Evolutionary conservation across 2,329 filamentous ascomycete species (phyloP).

Genomic region (Mollisiaceae sp.): DNA sequence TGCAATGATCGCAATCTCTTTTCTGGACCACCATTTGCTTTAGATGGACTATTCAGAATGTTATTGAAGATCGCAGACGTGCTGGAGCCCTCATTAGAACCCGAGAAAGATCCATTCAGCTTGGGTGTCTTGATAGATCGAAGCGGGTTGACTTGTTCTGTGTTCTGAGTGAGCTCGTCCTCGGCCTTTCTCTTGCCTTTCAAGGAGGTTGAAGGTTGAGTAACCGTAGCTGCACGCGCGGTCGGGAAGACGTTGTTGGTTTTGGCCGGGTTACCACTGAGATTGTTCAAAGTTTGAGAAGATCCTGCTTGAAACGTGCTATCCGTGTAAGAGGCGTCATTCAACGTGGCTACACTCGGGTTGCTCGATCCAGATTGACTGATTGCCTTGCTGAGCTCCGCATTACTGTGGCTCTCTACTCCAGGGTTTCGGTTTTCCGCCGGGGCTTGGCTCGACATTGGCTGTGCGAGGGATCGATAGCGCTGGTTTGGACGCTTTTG

Average conservation of each 20-base stretch:
- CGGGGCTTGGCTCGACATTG: background rate
- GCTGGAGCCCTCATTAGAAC: constrained; percentile 39
- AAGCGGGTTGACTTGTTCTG: constrained; percentile 32
- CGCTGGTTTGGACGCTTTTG: background rate
- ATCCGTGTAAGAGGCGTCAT: background rate
- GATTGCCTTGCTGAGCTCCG: background rate
- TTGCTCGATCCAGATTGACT: background rate
- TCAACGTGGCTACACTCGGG: background rate
- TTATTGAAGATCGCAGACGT: constrained; percentile 42
- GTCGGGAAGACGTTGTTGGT: background rate
- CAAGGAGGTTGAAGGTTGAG: constrained; percentile 23
- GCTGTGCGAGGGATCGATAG: background rate
- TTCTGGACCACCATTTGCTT: constrained; percentile 30
- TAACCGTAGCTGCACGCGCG: background rate
- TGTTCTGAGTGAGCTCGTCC: constrained; percentile 38
- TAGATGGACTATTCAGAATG: constrained; percentile 38
- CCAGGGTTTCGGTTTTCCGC: background rate
- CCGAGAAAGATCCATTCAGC: constrained; percentile 24
- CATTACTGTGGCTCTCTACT: background rate
- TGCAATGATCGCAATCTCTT: constrained; percentile 30
- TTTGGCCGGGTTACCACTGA: background rate
- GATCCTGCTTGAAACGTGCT: background rate
- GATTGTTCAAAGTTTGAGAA: background rate
- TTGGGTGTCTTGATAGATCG: constrained; percentile 31
- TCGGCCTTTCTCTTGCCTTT: constrained; percentile 43